phyloP scores from a whole-genome alignment of 768 basidiomycete genomes.

The Termitomyces sp. region DNA sequence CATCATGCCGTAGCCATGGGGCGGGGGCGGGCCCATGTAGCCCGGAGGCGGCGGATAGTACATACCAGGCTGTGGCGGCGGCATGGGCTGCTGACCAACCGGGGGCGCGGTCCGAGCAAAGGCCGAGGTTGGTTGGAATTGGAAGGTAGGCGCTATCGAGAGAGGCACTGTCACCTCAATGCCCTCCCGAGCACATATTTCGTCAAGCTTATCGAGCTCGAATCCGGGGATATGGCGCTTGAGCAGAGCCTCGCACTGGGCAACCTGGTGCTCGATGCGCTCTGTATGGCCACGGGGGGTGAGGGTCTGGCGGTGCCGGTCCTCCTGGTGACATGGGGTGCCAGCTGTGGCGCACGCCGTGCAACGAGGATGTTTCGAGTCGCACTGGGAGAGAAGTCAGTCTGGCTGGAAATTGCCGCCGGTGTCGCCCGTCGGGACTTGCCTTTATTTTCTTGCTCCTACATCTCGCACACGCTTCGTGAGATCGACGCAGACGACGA shows the following conservation, averaged over 20 bases:
- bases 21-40: conserved; percentile 38
- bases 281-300: conserved; percentile 84
- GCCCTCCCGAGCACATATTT: conserved; percentile 60
- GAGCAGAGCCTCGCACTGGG: conserved; percentile 75
- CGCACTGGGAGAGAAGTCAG: conserved; percentile 57
- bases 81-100: conserved; percentile 30
- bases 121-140: conserved; percentile 26
- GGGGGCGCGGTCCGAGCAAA: conserved; percentile 27
- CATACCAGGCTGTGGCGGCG: conserved; percentile 34
- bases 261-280: conserved; percentile 74
- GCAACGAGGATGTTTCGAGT: conserved; percentile 86
- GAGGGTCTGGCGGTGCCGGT: conserved; percentile 82
- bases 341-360: conserved; percentile 81
- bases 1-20: conserved; percentile 34
- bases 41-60: conserved; percentile 29
- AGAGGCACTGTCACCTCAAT: conserved; percentile 43
- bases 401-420: conserved; percentile 76
- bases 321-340: conserved; percentile 81
- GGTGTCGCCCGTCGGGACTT: conserved; percentile 65
- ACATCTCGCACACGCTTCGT: conserved; percentile 91
- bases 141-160: conserved; percentile 24
- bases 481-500: conserved; percentile 79
- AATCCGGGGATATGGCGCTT: conserved; percentile 71
- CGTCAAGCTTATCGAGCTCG: conserved; percentile 62
- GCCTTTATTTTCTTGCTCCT: conserved; percentile 97